Percentiles rank a stretch among this genome's conserved stretches.
phyloP scores from a whole-genome alignment of 441 rosid species.

The Arabidopsis hybrid region DNA sequence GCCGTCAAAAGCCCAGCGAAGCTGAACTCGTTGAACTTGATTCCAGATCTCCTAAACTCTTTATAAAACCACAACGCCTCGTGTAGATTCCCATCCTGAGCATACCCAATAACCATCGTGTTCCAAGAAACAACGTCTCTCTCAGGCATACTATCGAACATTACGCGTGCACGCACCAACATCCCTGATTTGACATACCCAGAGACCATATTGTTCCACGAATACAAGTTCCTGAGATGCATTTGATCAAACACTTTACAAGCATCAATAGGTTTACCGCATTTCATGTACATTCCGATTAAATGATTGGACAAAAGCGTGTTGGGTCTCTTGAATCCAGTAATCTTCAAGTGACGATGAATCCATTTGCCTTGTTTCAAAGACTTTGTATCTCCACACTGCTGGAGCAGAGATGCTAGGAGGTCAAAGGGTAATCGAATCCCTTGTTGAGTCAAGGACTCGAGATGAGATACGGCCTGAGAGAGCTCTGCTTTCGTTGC shows the following conservation, averaged over 20 bases:
- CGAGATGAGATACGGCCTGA: slow-evolving; percentile 63
- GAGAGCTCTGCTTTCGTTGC: slow-evolving; percentile 50
- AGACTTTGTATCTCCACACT: slow-evolving; percentile 58
- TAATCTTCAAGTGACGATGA: slow-evolving; percentile 80
- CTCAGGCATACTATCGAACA: slow-evolving; percentile 78
- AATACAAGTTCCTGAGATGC: slow-evolving; percentile 63
- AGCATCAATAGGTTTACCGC: slow-evolving; percentile 57
- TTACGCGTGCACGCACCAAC: slow-evolving; percentile 58
- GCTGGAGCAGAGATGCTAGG: slow-evolving; percentile 54
- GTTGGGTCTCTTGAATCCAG: slow-evolving; percentile 57
- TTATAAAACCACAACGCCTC: slow-evolving; percentile 61
- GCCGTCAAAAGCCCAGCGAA: slow-evolving; percentile 70
- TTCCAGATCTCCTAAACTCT: slow-evolving; percentile 61
- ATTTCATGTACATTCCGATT: slow-evolving; percentile 59
- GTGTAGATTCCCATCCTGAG: slow-evolving; percentile 47
- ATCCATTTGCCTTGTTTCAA: slow-evolving; percentile 68
- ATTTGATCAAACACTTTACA: slow-evolving; percentile 71
- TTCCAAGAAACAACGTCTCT: slow-evolving; percentile 85
- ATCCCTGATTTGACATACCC: slow-evolving; percentile 75
- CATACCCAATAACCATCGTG: slow-evolving; percentile 76
- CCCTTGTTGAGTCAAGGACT: slow-evolving; percentile 57
- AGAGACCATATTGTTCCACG: slow-evolving; percentile 76
- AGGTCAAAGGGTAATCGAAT: slow-evolving; percentile 59
- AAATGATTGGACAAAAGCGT: slow-evolving; percentile 62
- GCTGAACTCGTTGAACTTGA: slow-evolving; percentile 68